A percentile compares a stretch with the other conserved stretches of the same genome.
Conservation (phyloP, 768 basidiomycete species). For the Collybiopsis confluens region DNA sequence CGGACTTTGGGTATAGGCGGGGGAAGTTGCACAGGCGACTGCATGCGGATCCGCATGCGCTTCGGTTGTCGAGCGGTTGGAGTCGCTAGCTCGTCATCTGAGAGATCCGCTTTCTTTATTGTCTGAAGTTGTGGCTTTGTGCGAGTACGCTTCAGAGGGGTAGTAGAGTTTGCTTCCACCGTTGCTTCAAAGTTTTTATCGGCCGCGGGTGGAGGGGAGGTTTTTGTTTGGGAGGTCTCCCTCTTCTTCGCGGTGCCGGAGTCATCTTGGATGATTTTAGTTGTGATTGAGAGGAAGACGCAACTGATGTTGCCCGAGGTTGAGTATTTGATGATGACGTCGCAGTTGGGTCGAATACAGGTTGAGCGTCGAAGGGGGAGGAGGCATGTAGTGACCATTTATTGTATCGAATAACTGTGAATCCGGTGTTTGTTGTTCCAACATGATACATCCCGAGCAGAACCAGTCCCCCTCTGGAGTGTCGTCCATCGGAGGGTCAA, state of each 20-base stretch:
- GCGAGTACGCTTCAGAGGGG: background rate
- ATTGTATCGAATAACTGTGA: background rate
- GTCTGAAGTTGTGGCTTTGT: constrained; percentile 10
- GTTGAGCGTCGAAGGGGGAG: background rate
- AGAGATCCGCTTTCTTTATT: constrained; percentile 16
- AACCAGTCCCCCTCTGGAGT: constrained; percentile 77
- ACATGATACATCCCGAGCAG: constrained; percentile 54
- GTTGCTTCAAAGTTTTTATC: constrained; percentile 20
- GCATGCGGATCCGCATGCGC: constrained; percentile 43
- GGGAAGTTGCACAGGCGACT: constrained; percentile 30
- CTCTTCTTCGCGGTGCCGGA: background rate
- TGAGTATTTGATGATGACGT: background rate
- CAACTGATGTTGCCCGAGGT: constrained; percentile 34
- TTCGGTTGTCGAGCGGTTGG: constrained; percentile 31
- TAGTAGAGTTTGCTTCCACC: constrained; percentile 11
- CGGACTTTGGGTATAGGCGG: constrained; percentile 40
- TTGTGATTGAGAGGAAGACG: constrained; percentile 34
- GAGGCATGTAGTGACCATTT: background rate
- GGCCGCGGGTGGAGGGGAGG: constrained; percentile 14
- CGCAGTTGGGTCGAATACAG: background rate
- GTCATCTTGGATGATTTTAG: constrained; percentile 13
- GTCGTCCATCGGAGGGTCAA: constrained; percentile 64
- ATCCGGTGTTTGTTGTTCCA: constrained; percentile 9
- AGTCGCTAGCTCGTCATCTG: constrained; percentile 20
- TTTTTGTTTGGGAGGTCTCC: constrained; percentile 5